Evolutionary conservation across 768 basidiomycete species (phyloP).

Genomic region (Calocera viscosa): DNA sequence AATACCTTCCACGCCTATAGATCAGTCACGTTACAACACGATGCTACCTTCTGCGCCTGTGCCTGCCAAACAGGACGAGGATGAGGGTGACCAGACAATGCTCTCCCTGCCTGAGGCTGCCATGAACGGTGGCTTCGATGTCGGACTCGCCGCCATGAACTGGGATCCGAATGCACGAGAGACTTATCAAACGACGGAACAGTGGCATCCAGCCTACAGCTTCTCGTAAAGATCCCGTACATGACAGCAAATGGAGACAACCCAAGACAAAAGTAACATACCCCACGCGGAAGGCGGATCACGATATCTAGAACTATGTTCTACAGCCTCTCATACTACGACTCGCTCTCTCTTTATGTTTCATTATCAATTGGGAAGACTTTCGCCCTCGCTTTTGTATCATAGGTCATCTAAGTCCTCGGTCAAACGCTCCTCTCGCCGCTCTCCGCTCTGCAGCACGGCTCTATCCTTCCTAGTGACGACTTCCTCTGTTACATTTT

Average conservation of each 20-base stretch:
- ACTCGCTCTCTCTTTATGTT: background rate
- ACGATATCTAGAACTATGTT: conserved; percentile 10
- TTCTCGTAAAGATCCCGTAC: background rate
- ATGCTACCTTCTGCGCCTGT: background rate
- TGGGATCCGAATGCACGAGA: background rate
- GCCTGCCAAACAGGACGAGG: background rate
- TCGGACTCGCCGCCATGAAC: background rate
- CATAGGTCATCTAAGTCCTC: conserved; percentile 4
- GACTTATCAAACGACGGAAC: background rate
- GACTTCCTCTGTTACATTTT: conserved; percentile 6
- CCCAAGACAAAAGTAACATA: conserved; percentile 2
- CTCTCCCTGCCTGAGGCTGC: background rate
- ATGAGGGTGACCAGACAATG: background rate
- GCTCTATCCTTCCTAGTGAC: conserved; percentile 5
- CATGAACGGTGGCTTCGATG: background rate
- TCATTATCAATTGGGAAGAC: background rate
- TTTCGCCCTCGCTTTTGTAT: conserved; percentile 7
- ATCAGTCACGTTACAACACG: background rate
- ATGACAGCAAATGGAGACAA: background rate
- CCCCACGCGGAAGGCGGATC: background rate
- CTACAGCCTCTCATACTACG: background rate
- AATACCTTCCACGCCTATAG: conserved; percentile 2
- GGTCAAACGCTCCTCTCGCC: background rate
- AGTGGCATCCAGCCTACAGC: background rate
- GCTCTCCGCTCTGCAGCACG: conserved; percentile 6